Evolutionary conservation across 768 basidiomycete species (phyloP).

Genomic region (Pluteus cervinus): DNA sequence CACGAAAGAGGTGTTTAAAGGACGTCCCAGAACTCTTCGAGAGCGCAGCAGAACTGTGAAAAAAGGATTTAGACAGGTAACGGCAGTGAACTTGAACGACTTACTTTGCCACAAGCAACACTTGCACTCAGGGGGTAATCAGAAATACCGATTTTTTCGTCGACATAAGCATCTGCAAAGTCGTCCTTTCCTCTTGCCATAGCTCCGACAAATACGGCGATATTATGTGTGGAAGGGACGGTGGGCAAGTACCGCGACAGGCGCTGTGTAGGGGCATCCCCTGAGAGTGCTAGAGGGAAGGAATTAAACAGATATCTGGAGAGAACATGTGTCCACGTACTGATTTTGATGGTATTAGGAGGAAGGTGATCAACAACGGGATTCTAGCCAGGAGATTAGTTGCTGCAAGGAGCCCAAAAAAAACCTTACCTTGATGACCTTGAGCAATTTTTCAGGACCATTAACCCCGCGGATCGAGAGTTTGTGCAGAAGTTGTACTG

Average conservation of each 20-base stretch:
- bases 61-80: conserved; percentile 1
- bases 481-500: conserved; percentile 96
- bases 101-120: conserved; percentile 95
- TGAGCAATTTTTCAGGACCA: conserved; percentile 92
- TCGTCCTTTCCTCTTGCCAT: conserved; percentile 97
- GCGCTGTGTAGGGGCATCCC: conserved; percentile 78
- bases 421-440: conserved; percentile 82
- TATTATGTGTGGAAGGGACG: conserved; percentile 79
- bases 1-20: conserved; percentile 36
- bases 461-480: conserved; percentile 94
- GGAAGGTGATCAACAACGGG: conserved; percentile 94
- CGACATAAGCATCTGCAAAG: conserved; percentile 92
- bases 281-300: conserved; percentile 66
- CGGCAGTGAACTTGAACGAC: conserved; percentile 19
- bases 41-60: conserved; percentile 76
- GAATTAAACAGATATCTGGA: not conserved
- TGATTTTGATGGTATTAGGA: conserved; percentile 91
- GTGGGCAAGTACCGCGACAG: conserved; percentile 82
- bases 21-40: conserved; percentile 96
- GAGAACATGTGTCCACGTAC: conserved; percentile 39
- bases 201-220: conserved; percentile 96
- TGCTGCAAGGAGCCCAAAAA: conserved; percentile 1
- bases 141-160: conserved; percentile 95
- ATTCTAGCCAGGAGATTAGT: conserved; percentile 47
- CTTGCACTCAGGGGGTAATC: conserved; percentile 90